Evolutionary conservation across 345 rosid species (phyloP).

Genomic region (Arabidopsis arenosa): DNA sequence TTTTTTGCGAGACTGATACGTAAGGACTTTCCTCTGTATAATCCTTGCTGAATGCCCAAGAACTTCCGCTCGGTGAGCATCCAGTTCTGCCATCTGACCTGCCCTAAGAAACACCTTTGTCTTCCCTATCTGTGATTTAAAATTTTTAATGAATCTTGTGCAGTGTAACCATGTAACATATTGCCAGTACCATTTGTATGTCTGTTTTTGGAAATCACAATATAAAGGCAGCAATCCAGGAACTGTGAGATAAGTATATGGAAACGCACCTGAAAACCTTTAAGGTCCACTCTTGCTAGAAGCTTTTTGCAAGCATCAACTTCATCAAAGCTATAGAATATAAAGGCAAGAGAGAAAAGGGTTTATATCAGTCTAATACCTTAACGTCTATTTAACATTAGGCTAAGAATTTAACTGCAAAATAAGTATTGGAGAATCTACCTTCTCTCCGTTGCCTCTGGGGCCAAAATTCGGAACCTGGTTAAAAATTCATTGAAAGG

Average conservation of each 20-base stretch:
- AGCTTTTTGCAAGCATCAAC: slow-evolving; percentile 77
- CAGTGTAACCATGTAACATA: slow-evolving; percentile 27
- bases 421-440: slow-evolving; percentile 40
- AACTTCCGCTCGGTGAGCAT: slow-evolving; percentile 73
- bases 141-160: slow-evolving; percentile 18
- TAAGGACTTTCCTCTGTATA: slow-evolving; percentile 76
- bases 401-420: slow-evolving; percentile 18
- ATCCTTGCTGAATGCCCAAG: slow-evolving; percentile 80
- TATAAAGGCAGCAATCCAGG: slow-evolving; percentile 5
- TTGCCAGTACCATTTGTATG: neutral
- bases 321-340: slow-evolving; percentile 64
- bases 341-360: slow-evolving; percentile 28
- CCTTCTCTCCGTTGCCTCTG: slow-evolving; percentile 66
- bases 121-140: slow-evolving; percentile 73
- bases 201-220: slow-evolving; percentile 8
- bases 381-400: slow-evolving; percentile 9
- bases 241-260: neutral
- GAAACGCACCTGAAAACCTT: slow-evolving; percentile 78
- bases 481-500: slow-evolving; percentile 68
- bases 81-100: slow-evolving; percentile 99
- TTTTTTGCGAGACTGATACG: slow-evolving; percentile 60
- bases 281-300: slow-evolving; percentile 72
- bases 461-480: slow-evolving; percentile 73
- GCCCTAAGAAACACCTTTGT: slow-evolving; percentile 96
- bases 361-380: slow-evolving; percentile 9